These are phyloP conservation scores for Aspergillus novoparasiticus DNA, from an alignment of 2,329 filamentous ascomycete genomes.

Conservation along the genomic window DNA sequence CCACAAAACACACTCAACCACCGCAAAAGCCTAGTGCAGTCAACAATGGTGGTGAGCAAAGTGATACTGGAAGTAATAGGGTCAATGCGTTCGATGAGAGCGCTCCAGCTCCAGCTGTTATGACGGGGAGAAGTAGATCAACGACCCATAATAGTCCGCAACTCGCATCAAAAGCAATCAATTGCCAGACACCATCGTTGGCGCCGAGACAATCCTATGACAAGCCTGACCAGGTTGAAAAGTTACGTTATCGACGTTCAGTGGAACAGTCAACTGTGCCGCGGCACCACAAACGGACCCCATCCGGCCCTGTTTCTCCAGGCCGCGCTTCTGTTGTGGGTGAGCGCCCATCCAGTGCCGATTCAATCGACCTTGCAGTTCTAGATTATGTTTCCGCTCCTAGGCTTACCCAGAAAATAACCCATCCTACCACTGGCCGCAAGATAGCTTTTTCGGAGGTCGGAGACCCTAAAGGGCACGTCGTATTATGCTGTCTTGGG, in stretches of 20 bases:
- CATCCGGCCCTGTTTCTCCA: constrained; percentile 41
- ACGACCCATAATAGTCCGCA: constrained; percentile 30
- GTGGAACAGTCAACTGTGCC: constrained; percentile 32
- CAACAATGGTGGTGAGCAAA: neutral
- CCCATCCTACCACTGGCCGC: constrained; percentile 81
- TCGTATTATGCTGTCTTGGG: constrained; percentile 93
- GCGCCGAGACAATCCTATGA: constrained; percentile 32
- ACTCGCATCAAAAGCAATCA: constrained; percentile 30
- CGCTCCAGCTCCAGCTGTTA: constrained; percentile 70
- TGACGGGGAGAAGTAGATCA: constrained; percentile 57
- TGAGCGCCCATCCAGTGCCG: constrained; percentile 74
- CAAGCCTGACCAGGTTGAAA: constrained; percentile 31
- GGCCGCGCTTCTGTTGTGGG: constrained; percentile 57
- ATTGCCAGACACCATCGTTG: constrained; percentile 28
- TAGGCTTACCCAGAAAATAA: constrained; percentile 83
- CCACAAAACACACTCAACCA: constrained; percentile 19
- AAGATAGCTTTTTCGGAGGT: constrained; percentile 96
- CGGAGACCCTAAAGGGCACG: constrained; percentile 85
- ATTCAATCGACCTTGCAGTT: constrained; percentile 88
- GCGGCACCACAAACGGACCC: constrained; percentile 40
- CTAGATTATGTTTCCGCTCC: constrained; percentile 81
- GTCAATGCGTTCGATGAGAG: constrained; percentile 54
- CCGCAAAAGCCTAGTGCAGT: constrained; percentile 11
- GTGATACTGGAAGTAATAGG: constrained; percentile 3
- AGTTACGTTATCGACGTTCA: constrained; percentile 29